phyloP scores from a whole-genome alignment of 2,329 filamentous ascomycete genomes.

The Colletotrichum eleusines region DNA sequence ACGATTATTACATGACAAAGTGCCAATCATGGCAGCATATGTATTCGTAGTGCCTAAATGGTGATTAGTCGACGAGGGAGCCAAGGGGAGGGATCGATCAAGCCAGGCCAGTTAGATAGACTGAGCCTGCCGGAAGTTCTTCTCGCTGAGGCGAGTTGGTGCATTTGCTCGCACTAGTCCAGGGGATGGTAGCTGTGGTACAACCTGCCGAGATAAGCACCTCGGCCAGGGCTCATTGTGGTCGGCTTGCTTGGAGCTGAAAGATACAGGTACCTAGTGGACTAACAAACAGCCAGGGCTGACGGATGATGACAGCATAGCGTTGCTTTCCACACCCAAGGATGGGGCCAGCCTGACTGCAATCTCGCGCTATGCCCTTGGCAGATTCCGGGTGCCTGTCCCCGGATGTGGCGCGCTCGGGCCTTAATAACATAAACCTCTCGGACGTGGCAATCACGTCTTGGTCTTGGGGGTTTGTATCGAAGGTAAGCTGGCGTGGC shows the following conservation, averaged over 20 bases:
- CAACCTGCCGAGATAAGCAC: slow-evolving; percentile 12
- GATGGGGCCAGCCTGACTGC: slow-evolving; percentile 28
- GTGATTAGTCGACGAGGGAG: background rate
- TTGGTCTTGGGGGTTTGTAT: slow-evolving; percentile 3
- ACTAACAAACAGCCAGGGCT: slow-evolving; percentile 30
- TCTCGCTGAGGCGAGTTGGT: background rate
- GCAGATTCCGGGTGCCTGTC: slow-evolving; percentile 31
- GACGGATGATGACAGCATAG: slow-evolving; percentile 36
- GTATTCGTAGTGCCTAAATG: background rate
- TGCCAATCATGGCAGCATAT: background rate
- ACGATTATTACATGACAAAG: background rate
- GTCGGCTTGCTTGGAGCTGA: background rate
- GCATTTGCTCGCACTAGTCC: background rate
- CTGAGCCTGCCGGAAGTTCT: background rate
- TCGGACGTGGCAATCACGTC: slow-evolving; percentile 11
- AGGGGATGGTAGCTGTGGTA: slow-evolving; percentile 14
- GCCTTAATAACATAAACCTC: slow-evolving; percentile 19
- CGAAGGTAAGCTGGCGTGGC: background rate
- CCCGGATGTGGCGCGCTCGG: slow-evolving; percentile 15
- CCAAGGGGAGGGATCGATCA: background rate
- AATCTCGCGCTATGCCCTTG: slow-evolving; percentile 31
- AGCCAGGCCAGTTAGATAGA: slow-evolving; percentile 8
- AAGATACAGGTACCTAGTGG: background rate
- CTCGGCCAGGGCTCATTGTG: slow-evolving; percentile 5
- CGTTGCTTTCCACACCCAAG: slow-evolving; percentile 36